Evolutionary conservation across 2,329 filamentous ascomycete genomes (phyloP).

Genomic region (Colletotrichum endophyticum): DNA sequence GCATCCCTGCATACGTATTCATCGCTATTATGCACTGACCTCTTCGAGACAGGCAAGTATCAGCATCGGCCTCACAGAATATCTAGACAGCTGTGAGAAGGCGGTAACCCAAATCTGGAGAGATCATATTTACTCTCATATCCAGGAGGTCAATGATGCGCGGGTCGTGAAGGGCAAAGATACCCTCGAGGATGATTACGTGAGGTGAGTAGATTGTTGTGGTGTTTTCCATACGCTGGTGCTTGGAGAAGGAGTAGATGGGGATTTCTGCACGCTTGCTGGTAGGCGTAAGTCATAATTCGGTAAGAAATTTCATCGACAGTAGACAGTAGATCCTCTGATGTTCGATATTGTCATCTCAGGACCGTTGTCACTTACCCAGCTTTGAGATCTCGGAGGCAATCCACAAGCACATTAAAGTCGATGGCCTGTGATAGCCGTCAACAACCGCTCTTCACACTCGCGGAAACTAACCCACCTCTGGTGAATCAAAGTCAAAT

Average conservation of each 20-base stretch:
- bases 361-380: slow-evolving; percentile 64
- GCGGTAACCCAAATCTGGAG: not conserved
- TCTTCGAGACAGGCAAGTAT: slow-evolving; percentile 89
- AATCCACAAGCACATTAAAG: slow-evolving; percentile 85
- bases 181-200: slow-evolving; percentile 93
- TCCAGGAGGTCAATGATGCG: slow-evolving; percentile 87
- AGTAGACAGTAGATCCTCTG: not conserved
- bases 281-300: not conserved
- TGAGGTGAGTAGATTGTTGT: slow-evolving; percentile 95
- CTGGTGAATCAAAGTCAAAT: slow-evolving; percentile 93
- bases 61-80: slow-evolving; percentile 94
- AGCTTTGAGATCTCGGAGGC: slow-evolving; percentile 83
- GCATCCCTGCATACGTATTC: not conserved
- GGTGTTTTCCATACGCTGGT: slow-evolving; percentile 78
- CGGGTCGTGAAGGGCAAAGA: slow-evolving; percentile 90
- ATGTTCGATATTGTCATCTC: not conserved
- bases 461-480: slow-evolving; percentile 41
- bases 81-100: slow-evolving; percentile 58
- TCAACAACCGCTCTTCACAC: not conserved
- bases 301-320: not conserved
- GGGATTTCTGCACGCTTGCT: slow-evolving; percentile 91
- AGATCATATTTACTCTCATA: slow-evolving; percentile 71
- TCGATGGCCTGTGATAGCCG: slow-evolving; percentile 71
- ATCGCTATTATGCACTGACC: slow-evolving; percentile 55
- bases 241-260: slow-evolving; percentile 93